Conservation (phyloP, 2,329 filamentous ascomycete genomes). For the Aureobasidium sp. region DNA sequence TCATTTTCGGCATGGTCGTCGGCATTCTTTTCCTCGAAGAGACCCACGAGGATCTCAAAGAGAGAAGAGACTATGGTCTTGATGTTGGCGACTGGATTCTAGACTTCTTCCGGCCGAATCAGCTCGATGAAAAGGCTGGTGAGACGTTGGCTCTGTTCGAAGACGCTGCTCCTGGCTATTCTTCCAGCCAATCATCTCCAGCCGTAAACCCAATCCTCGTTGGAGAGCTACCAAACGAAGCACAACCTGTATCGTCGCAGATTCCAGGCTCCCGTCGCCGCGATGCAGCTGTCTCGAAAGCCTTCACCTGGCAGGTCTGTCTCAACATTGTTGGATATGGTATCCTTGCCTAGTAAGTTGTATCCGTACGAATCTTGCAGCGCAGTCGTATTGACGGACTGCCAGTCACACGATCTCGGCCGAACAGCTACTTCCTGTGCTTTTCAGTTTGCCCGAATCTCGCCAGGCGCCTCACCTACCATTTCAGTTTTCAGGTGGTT, state of each 20-base stretch:
- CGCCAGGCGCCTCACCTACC: constrained; percentile 54
- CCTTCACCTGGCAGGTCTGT: constrained; percentile 78
- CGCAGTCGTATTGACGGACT: neutral
- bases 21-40: constrained; percentile 88
- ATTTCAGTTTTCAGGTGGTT: constrained; percentile 84
- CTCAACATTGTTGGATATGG: constrained; percentile 86
- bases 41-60: constrained; percentile 78
- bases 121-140: constrained; percentile 34
- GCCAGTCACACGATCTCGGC: constrained; percentile 90
- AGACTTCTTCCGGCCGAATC: constrained; percentile 21
- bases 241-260: constrained; percentile 24
- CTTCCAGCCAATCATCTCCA: constrained; percentile 50
- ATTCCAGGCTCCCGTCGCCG: constrained; percentile 26
- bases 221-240: constrained; percentile 36
- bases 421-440: constrained; percentile 86
- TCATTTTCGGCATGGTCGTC: constrained; percentile 66
- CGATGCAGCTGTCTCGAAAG: constrained; percentile 44
- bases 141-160: constrained; percentile 57
- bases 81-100: constrained; percentile 68
- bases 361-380: constrained; percentile 15
- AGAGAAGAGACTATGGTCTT: constrained; percentile 65
- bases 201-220: constrained; percentile 31
- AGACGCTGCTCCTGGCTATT: constrained; percentile 62
- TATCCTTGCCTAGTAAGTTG: constrained; percentile 81
- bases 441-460: constrained; percentile 66